Conservation (phyloP, 2,329 filamentous ascomycete genomes). For the Fusarium anguioides region DNA sequence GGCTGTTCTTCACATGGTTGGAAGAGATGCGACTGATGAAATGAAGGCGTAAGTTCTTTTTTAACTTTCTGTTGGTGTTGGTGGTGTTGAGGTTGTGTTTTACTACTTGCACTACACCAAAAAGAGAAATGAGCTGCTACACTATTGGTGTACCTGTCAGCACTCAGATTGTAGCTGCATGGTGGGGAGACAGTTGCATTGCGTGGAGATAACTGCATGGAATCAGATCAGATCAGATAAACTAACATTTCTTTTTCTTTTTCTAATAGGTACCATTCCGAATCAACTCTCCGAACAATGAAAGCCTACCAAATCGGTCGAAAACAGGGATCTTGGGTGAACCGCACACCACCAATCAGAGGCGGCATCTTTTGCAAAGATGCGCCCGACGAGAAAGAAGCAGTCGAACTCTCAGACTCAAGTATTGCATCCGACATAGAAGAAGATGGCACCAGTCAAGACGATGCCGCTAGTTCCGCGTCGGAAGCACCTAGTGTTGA, state of each 20-base stretch:
- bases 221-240: conserved; percentile 2
- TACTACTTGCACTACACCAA: conserved; percentile 3
- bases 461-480: conserved; percentile 32
- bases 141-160: conserved; percentile 26
- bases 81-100: not conserved
- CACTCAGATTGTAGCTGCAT: not conserved
- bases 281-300: conserved; percentile 65
- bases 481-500: conserved; percentile 35
- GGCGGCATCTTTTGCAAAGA: conserved; percentile 54
- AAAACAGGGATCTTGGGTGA: conserved; percentile 66
- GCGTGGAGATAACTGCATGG: too few species aligned
- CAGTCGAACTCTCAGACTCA: conserved; percentile 25
- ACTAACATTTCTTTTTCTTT: conserved; percentile 31
- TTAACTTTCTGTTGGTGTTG: too few species aligned
- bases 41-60: conserved; percentile 50
- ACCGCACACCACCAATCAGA: conserved; percentile 69
- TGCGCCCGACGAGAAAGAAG: not conserved
- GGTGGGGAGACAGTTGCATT: conserved; percentile 4
- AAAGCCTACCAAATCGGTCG: conserved; percentile 70
- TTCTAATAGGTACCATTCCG: conserved; percentile 64
- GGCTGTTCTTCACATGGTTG: conserved; percentile 66
- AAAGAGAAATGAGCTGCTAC: not conserved
- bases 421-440: conserved; percentile 29
- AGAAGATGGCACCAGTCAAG: conserved; percentile 22
- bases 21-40: conserved; percentile 52